Evolutionary conservation across 805 yeast species (phyloP).

Genomic region (Metschnikowia peoriensis): DNA sequence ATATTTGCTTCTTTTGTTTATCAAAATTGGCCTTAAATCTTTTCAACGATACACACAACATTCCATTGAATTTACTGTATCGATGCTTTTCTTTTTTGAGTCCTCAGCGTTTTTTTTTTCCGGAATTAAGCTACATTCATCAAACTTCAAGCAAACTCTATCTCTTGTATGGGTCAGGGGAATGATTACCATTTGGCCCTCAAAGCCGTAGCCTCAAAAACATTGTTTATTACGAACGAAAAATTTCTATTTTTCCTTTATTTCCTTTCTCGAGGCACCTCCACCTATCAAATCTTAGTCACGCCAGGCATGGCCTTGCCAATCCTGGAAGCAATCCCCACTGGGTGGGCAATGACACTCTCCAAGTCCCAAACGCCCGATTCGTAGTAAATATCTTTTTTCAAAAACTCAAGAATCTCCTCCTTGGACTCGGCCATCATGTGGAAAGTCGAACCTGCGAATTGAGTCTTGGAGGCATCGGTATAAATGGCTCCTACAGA

Average conservation of each 20-base stretch:
- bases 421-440: slow-evolving; percentile 63
- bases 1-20: too few species aligned
- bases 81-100: too few species aligned
- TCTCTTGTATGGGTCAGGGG: too few species aligned
- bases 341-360: slow-evolving; percentile 56
- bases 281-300: slow-evolving; percentile 9
- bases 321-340: slow-evolving; percentile 34
- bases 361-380: slow-evolving; percentile 77
- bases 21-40: too few species aligned
- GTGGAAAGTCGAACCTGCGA: slow-evolving; percentile 69
- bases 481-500: slow-evolving; percentile 51
- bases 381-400: slow-evolving; percentile 59
- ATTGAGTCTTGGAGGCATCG: slow-evolving; percentile 45
- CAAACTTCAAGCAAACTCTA: too few species aligned
- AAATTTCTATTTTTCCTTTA: background rate
- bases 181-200: background rate
- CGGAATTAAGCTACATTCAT: too few species aligned
- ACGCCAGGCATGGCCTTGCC: slow-evolving; percentile 37
- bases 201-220: background rate
- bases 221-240: background rate
- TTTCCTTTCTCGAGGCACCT: background rate
- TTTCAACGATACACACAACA: too few species aligned
- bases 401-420: slow-evolving; percentile 62
- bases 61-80: too few species aligned
- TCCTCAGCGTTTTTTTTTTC: too few species aligned